These are phyloP conservation scores for Phoma sp. DNA, from an alignment of 2,329 filamentous ascomycete species.

Conservation along the genomic window DNA sequence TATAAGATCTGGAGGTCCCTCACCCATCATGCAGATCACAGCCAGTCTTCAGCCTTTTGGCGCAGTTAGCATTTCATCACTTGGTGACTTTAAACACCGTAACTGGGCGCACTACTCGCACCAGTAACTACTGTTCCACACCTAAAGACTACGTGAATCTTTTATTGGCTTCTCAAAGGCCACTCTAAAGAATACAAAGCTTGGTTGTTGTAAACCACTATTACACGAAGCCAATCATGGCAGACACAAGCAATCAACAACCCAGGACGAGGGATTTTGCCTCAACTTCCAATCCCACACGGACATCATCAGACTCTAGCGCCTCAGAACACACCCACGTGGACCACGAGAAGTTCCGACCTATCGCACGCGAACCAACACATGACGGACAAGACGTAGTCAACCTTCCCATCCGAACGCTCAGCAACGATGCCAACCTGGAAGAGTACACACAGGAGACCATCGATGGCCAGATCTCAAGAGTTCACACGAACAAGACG, in stretches of 20 bases:
- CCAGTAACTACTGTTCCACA: neutral
- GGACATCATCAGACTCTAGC: constrained; percentile 14
- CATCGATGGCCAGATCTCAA: constrained; percentile 66
- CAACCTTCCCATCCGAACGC: constrained; percentile 71
- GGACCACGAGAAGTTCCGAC: constrained; percentile 22
- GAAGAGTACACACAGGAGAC: constrained; percentile 73
- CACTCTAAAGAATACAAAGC: neutral
- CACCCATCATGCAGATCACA: constrained; percentile 5
- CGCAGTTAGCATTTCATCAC: constrained; percentile 4
- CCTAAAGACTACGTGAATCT: neutral
- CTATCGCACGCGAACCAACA: constrained; percentile 31
- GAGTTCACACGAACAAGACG: constrained; percentile 62
- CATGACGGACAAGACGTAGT: constrained; percentile 53
- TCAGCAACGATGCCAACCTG: constrained; percentile 63
- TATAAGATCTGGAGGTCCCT: constrained; percentile 13
- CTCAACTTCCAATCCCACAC: constrained; percentile 5
- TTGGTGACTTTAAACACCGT: neutral
- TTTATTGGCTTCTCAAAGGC: neutral
- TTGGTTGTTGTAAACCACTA: neutral
- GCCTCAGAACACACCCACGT: constrained; percentile 26
- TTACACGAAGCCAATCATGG: constrained; percentile 20
- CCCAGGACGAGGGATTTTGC: constrained; percentile 25
- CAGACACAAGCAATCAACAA: constrained; percentile 22
- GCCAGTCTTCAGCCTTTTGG: constrained; percentile 1
- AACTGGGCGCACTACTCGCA: neutral